Evolutionary conservation across 2,329 filamentous ascomycete species (phyloP), one percentile per base, ranked within the genome.

Genomic region (Tolypocladium endophyticum): DNA sequence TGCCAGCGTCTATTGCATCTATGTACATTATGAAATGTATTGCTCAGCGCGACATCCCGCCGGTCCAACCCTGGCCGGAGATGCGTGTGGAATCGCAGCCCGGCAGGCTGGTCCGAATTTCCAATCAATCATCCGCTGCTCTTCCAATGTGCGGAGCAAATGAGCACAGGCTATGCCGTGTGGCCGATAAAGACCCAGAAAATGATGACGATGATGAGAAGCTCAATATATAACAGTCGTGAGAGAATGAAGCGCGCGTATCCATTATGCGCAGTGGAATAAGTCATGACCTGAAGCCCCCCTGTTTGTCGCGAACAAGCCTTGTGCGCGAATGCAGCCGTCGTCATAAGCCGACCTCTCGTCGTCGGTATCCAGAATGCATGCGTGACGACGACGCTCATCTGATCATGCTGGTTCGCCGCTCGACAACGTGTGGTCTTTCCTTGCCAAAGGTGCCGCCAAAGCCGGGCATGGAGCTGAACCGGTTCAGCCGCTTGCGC

Each of bases 391-490:
- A n/a, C 50, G 8, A 55, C 54, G 16, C 59, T 71, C 64, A 74
- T 67, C 72, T 70, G 58, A 73, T 70, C 68, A 72, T 72, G 70
- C 73, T 76, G 61, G 72, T 68, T 62, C 77, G 73, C 72, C 78
- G 78, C 62, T 80, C 74, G 30, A 73, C 66, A 16, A 70, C 65
- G 33, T 69, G 64, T 25, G 70, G 66, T 62, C 66, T 70, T 58
- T 73, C 70, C 71, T 74, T 74, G 54, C 64, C 61, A 14, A 76
- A 78, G 43, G 60, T 63, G 53, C 68, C 64, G 25, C 79, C 79
- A 59, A 85, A 84, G 54, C 79, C 78, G 4, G 82, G 78, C 72
- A 85, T 82, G 33, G 79, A 79, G 61, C 79, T 82, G 72, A 82
- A 79, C 57, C 82, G 76, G 73, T 81, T 80, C 66, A 81, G 63